Base-by-base conservation (phyloP, 176 grass and related monocot genomes). In the Oryza glaberrima region DNA sequence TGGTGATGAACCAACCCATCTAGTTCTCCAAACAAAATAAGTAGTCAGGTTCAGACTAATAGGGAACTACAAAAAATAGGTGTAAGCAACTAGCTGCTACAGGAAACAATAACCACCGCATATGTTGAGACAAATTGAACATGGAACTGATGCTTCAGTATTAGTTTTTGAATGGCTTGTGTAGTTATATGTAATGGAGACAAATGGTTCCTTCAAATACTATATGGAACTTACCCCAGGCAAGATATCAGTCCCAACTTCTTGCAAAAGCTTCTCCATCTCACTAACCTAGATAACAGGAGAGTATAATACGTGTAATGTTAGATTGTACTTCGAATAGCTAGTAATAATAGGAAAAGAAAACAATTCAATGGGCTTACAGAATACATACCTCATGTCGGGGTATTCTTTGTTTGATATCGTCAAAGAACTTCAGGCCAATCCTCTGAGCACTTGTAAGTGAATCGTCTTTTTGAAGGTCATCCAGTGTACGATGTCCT, bases 321-420 rank as follows among this genome's bases (percentile, higher is more conserved):
- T 67, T 67, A 44, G 20, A 76, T 77, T 48, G 4, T 82, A 30
- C 22, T 70, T 44, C 12, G 68, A 7, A n/a, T 23, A 85, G 69
- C 69, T 43, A 68, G 19, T 69, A 63, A 80, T 4, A 20, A 78
- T 22, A 67, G 40, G 23, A 36, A 87, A 32, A 81, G 0, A 54
- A 73, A 82, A 60, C n/a, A 63, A 38, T 7, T 43, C 13, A 77
- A 43, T n/a, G 63, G 88, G 66, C 28, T 3, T 52, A 48, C 1
- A 16, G 30, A 45, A 19, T 40, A 81, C 77, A 76, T 81, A 87
- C 93, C 75, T 98, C 93, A 81, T 95, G 79, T 20, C 89, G 83
- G 70, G 95, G 96, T 73, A 95, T 98, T 85, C 93, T 95, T 91
- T 93, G 88, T 83, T 88, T 94, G 70, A 98, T 98, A 86, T 95